These are phyloP conservation scores for Gyromitra esculenta DNA, from an alignment of 2,329 filamentous ascomycete species.

Conservation along the genomic window DNA sequence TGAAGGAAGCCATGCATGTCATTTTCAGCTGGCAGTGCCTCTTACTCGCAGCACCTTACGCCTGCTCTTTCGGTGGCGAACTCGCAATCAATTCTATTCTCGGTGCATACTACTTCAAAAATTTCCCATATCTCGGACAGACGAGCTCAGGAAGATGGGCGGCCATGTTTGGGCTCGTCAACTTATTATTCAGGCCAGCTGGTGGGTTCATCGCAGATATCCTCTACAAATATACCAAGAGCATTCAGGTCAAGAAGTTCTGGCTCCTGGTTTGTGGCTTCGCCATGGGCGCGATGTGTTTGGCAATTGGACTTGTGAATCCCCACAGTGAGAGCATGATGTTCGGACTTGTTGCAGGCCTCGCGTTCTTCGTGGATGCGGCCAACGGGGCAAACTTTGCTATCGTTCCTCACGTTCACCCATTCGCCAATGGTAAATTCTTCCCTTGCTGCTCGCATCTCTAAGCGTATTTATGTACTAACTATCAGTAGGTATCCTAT, in stretches of 20 bases:
- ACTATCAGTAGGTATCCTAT: constrained; percentile 66
- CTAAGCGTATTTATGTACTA: constrained; percentile 36
- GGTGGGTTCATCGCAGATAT: constrained; percentile 67
- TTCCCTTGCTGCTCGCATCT: no score
- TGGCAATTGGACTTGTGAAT: constrained; percentile 73
- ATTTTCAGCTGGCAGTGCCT: constrained; percentile 67
- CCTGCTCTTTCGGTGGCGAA: constrained; percentile 72
- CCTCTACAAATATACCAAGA: constrained; percentile 65
- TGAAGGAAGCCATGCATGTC: constrained; percentile 64
- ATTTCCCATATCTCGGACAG: constrained; percentile 69
- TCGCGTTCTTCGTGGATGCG: constrained; percentile 84
- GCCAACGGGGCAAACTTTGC: constrained; percentile 88
- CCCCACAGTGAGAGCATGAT: constrained; percentile 71
- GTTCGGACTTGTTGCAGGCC: constrained; percentile 78
- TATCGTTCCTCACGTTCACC: constrained; percentile 86
- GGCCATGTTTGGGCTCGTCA: constrained; percentile 67
- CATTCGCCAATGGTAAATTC: constrained; percentile 73
- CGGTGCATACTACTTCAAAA: constrained; percentile 69
- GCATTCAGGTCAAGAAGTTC: constrained; percentile 72
- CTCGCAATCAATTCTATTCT: constrained; percentile 71
- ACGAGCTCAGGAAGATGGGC: constrained; percentile 69
- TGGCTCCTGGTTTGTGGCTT: constrained; percentile 69
- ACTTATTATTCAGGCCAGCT: constrained; percentile 64
- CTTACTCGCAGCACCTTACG: constrained; percentile 69
- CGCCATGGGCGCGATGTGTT: constrained; percentile 68